Evolutionary conservation across 2,329 filamentous ascomycete species (phyloP).

Genomic region (Xylariaceae sp.): DNA sequence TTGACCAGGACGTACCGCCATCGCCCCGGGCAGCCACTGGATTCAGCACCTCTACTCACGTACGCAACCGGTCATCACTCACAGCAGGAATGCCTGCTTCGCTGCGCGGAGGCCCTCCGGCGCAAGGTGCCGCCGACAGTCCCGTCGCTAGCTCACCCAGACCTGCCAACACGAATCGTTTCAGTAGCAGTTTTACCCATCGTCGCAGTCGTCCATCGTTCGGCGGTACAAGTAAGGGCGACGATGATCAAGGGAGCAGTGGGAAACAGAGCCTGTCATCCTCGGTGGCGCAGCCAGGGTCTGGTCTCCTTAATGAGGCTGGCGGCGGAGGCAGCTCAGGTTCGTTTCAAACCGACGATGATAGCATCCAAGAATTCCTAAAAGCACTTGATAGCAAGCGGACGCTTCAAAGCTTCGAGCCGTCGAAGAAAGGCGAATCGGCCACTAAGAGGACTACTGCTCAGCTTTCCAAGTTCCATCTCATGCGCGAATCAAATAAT

Average conservation of each 20-base stretch:
- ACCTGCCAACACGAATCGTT: constrained; percentile 72
- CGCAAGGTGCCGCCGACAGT: constrained; percentile 54
- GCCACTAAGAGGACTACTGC: constrained; percentile 72
- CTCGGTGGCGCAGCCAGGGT: constrained; percentile 68
- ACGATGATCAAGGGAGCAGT: constrained; percentile 75
- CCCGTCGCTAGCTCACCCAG: constrained; percentile 74
- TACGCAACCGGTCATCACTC: constrained; percentile 67
- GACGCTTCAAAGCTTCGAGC: constrained; percentile 76
- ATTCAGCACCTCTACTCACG: constrained; percentile 47
- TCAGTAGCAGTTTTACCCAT: constrained; percentile 92
- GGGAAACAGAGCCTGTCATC: constrained; percentile 73
- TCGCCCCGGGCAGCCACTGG: constrained; percentile 51
- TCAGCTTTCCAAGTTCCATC: constrained; percentile 79
- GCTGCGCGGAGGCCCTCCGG: constrained; percentile 59
- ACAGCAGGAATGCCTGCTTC: constrained; percentile 74
- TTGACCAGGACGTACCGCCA: constrained; percentile 49
- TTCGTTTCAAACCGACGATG: constrained; percentile 71
- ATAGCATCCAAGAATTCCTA: constrained; percentile 90
- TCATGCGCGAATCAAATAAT: constrained; percentile 85
- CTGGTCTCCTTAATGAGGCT: constrained; percentile 70
- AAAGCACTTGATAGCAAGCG: constrained; percentile 85
- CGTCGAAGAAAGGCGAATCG: constrained; percentile 62
- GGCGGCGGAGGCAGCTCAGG: constrained; percentile 64
- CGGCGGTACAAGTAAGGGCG: constrained; percentile 64
- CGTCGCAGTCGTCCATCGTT: constrained; percentile 74